Conservation (phyloP, 2,329 filamentous ascomycete genomes). For the Simplicillium sp. region DNA sequence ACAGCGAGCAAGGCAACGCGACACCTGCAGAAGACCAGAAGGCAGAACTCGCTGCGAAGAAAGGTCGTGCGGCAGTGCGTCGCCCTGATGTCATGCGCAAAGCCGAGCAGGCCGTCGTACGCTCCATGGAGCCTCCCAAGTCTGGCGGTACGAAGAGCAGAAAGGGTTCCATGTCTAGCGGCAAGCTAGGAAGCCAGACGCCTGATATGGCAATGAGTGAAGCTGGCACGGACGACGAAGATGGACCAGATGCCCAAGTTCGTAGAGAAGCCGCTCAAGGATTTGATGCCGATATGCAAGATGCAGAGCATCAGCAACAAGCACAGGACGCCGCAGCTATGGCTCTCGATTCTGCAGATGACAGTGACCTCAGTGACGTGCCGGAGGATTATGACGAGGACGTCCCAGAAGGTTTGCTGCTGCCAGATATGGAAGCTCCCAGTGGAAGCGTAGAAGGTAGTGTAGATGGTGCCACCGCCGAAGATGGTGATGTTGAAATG, state of each 20-base stretch:
- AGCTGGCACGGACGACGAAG: slow-evolving; percentile 26
- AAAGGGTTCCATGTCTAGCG: slow-evolving; percentile 41
- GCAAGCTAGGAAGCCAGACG: slow-evolving; percentile 32
- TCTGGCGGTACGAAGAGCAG: slow-evolving; percentile 33
- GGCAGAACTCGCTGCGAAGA: slow-evolving; percentile 25
- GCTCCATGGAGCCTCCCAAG: slow-evolving; percentile 39
- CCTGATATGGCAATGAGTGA: slow-evolving; percentile 25
- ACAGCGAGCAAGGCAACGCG: slow-evolving; percentile 20
- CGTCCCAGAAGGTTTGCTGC: slow-evolving; percentile 41
- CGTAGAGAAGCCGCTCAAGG: slow-evolving; percentile 22
- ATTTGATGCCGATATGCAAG: slow-evolving; percentile 33
- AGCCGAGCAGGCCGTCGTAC: slow-evolving; percentile 48
- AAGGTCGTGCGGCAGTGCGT: slow-evolving; percentile 35
- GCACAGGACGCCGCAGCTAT: not conserved
- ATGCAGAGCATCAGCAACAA: slow-evolving; percentile 20
- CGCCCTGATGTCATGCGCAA: slow-evolving; percentile 51
- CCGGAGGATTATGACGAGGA: slow-evolving; percentile 49
- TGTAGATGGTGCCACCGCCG: not conserved
- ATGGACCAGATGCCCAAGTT: slow-evolving; percentile 28
- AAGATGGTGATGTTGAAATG: slow-evolving; percentile 2
- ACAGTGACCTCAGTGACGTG: slow-evolving; percentile 60
- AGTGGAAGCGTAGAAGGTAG: not conserved
- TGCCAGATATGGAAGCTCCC: slow-evolving; percentile 27
- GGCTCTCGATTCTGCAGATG: slow-evolving; percentile 38
- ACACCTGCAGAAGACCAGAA: slow-evolving; percentile 30